Evolutionary conservation across 306 rosid species (phyloP).

Genomic region (Myrica gale): DNA sequence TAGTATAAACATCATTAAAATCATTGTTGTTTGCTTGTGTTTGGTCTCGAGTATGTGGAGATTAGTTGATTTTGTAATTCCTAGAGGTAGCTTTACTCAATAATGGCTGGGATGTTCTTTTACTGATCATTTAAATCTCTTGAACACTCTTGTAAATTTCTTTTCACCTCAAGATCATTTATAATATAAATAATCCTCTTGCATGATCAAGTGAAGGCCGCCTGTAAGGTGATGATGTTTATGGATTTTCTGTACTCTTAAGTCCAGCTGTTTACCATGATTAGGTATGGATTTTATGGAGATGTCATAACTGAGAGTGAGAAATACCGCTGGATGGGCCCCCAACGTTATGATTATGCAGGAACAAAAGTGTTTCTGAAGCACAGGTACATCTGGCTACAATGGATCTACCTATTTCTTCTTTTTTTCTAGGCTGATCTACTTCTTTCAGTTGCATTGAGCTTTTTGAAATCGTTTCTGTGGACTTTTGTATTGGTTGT

Average conservation of each 20-base stretch:
- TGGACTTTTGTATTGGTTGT: background rate
- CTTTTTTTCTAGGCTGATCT: too few relatives aligned
- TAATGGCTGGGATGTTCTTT: too few relatives aligned
- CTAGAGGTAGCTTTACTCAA: too few relatives aligned
- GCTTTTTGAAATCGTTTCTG: background rate
- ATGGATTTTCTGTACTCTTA: slow-evolving; percentile 24
- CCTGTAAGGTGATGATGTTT: background rate
- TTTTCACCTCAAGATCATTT: too few relatives aligned
- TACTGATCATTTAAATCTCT: too few relatives aligned
- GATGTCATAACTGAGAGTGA: slow-evolving; percentile 95
- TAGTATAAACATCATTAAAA: too few relatives aligned
- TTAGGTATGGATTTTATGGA: slow-evolving; percentile 96
- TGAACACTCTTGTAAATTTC: too few relatives aligned
- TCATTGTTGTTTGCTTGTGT: too few relatives aligned
- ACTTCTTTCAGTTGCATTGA: background rate
- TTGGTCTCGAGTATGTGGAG: too few relatives aligned
- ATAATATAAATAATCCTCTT: too few relatives aligned
- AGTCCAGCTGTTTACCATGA: slow-evolving; percentile 28
- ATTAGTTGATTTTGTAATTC: too few relatives aligned
- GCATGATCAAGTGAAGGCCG: background rate
- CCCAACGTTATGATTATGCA: slow-evolving; percentile 86
- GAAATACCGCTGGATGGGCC: slow-evolving; percentile 98
- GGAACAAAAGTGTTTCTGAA: slow-evolving; percentile 82
- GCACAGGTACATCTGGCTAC: slow-evolving; percentile 52
- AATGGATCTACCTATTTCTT: background rate